phyloP scores from a whole-genome alignment of 2,329 filamentous ascomycete genomes.

The Elsinoe fawcettii region DNA sequence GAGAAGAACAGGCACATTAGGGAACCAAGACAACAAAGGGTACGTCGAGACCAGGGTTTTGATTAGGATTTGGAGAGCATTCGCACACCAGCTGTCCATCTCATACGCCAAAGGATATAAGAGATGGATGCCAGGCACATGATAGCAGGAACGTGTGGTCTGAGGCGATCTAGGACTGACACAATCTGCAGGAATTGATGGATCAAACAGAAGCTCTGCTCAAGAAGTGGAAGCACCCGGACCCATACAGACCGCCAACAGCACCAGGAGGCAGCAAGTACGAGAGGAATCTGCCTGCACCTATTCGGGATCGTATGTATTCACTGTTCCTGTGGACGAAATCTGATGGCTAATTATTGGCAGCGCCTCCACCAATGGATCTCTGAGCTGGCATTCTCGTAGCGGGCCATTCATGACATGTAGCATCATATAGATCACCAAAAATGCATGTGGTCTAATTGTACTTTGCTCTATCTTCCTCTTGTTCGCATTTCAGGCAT shows the following conservation, averaged over 20 bases:
- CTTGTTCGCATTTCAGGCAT: background rate
- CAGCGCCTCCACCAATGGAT: constrained; percentile 44
- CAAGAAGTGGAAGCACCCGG: constrained; percentile 94
- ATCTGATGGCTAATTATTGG: constrained; percentile 8
- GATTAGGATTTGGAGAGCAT: constrained; percentile 12
- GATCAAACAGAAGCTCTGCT: constrained; percentile 82
- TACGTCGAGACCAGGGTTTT: constrained; percentile 36
- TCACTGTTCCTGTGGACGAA: background rate
- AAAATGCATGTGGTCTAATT: constrained; percentile 1
- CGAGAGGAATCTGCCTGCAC: constrained; percentile 81
- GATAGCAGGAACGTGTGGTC: background rate
- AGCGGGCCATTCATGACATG: constrained; percentile 12
- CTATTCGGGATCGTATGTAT: constrained; percentile 68
- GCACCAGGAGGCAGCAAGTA: constrained; percentile 96
- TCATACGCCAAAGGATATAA: background rate
- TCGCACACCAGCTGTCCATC: background rate
- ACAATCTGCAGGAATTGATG: constrained; percentile 58
- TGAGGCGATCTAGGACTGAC: background rate
- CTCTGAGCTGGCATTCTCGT: constrained; percentile 26
- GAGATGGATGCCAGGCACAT: background rate
- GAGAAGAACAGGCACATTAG: constrained; percentile 82
- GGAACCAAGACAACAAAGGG: constrained; percentile 79
- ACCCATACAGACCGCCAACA: constrained; percentile 81
- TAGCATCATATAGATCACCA: constrained; percentile 14
- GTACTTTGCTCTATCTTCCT: background rate